These are phyloP conservation scores for Nicotiana sylvestris DNA, from an alignment of 257 asterid species.

Conservation along the genomic window DNA sequence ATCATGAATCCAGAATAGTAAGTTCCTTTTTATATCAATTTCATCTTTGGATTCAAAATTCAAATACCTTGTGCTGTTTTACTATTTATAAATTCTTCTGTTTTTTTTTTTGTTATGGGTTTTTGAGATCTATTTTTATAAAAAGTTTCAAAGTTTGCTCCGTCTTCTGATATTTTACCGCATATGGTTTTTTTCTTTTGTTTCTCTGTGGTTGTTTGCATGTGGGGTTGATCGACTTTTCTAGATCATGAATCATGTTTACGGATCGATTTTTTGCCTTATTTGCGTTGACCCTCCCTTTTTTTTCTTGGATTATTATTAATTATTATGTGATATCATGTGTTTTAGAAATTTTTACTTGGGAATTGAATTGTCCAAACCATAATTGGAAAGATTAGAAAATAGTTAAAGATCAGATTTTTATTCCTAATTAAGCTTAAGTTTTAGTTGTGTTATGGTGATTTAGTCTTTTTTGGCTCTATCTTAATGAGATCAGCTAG, in stretches of 20 bases:
- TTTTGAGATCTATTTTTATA: not conserved
- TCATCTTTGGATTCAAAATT: not conserved
- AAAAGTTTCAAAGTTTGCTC: not conserved
- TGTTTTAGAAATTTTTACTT: not conserved
- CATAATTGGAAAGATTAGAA: not conserved
- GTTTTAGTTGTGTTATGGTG: not conserved
- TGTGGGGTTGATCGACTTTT: not conserved
- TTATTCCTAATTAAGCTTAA: not conserved
- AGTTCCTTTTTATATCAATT: conserved; percentile 12
- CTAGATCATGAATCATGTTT: not conserved
- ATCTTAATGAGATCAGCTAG: not conserved
- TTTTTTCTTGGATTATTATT: not conserved
- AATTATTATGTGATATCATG: not conserved
- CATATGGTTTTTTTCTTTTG: not conserved
- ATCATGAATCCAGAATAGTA: conserved; percentile 79
- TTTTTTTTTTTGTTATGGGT: not conserved
- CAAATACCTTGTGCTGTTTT: not conserved
- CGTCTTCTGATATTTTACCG: not conserved
- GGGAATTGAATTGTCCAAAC: not conserved
- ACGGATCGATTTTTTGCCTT: not conserved
- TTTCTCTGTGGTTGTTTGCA: not conserved
- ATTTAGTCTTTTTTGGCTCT: not conserved
- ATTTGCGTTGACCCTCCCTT: not conserved
- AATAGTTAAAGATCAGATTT: not conserved
- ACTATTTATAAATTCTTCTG: not conserved